Percentiles rank a stretch among this genome's conserved stretches.
phyloP scores from a whole-genome alignment of 2,329 filamentous ascomycete genomes.

The Neophaeococcomyces aloes region DNA sequence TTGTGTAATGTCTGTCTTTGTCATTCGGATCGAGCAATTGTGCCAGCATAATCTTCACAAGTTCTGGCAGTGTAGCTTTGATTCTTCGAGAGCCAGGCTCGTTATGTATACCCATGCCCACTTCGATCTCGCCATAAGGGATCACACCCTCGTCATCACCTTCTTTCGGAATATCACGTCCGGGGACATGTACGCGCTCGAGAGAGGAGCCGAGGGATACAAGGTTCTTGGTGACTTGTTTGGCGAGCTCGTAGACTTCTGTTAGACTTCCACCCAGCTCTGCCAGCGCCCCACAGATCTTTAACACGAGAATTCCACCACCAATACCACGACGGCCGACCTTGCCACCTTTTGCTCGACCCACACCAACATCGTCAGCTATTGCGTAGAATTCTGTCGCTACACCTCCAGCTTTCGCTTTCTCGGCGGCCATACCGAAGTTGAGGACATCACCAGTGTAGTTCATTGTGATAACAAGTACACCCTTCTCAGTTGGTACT shows the following conservation, averaged over 20 bases:
- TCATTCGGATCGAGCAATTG: conserved; percentile 55
- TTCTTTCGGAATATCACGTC: conserved; percentile 47
- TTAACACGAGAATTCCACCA: conserved; percentile 82
- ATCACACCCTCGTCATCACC: conserved; percentile 44
- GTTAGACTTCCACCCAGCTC: conserved; percentile 56
- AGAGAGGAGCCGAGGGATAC: conserved; percentile 79
- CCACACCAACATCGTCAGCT: conserved; percentile 84
- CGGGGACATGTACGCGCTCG: conserved; percentile 87
- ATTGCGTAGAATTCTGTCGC: conserved; percentile 83
- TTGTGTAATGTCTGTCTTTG: conserved; percentile 52
- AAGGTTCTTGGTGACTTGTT: conserved; percentile 61
- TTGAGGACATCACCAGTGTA: conserved; percentile 85
- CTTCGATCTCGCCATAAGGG: conserved; percentile 46
- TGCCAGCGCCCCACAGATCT: conserved; percentile 76
- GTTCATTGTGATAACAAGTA: conserved; percentile 84
- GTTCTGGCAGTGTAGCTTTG: conserved; percentile 38
- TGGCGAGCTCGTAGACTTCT: conserved; percentile 62
- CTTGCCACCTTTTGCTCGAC: conserved; percentile 71
- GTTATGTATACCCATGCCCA: conserved; percentile 61
- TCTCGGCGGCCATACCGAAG: conserved; percentile 88
- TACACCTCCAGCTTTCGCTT: conserved; percentile 69
- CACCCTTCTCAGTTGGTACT: conserved; percentile 60
- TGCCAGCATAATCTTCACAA: conserved; percentile 52
- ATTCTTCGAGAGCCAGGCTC: conserved; percentile 46
- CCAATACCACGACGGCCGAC: conserved; percentile 85